These are phyloP conservation scores for Citrus hindsii DNA, from an alignment of 345 rosid genomes.

Conservation along the genomic window DNA sequence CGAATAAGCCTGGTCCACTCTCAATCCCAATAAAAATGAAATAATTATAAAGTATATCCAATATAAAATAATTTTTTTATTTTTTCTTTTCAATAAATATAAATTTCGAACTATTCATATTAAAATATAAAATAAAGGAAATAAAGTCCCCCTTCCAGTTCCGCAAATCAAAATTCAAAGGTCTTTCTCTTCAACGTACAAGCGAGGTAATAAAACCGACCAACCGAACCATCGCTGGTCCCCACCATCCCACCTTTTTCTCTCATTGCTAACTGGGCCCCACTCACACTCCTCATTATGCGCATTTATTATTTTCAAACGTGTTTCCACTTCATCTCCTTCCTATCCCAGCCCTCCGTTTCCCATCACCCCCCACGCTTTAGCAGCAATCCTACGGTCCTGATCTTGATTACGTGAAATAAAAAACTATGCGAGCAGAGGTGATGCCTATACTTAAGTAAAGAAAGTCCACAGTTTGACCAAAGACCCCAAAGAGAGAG, in stretches of 20 bases:
- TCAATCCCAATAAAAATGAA: neutral
- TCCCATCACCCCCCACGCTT: no score
- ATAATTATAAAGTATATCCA: neutral
- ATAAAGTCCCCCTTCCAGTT: neutral
- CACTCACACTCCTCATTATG: conserved; percentile 23
- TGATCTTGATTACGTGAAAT: conserved; percentile 9
- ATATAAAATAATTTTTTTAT: neutral
- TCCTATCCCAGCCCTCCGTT: conserved; percentile 4
- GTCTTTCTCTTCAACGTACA: conserved; percentile 15
- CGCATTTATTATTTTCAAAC: conserved; percentile 11
- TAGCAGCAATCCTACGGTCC: conserved; percentile 7
- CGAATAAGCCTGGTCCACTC: neutral
- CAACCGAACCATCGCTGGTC: conserved; percentile 20
- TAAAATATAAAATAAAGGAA: neutral
- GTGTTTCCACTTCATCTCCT: neutral
- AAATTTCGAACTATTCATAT: no score
- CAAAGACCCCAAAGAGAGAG: conserved; percentile 18
- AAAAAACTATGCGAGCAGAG: neutral
- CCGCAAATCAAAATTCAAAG: conserved; percentile 7
- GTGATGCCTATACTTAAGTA: conserved; percentile 4
- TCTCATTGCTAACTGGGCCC: conserved; percentile 16
- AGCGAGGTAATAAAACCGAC: conserved; percentile 31
- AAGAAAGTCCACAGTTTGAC: conserved; percentile 33
- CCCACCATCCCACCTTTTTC: neutral
- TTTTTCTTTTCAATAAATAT: no score